Evolutionary conservation across 2,329 filamentous ascomycete genomes (phyloP).

Genomic region (Calycina marina): DNA sequence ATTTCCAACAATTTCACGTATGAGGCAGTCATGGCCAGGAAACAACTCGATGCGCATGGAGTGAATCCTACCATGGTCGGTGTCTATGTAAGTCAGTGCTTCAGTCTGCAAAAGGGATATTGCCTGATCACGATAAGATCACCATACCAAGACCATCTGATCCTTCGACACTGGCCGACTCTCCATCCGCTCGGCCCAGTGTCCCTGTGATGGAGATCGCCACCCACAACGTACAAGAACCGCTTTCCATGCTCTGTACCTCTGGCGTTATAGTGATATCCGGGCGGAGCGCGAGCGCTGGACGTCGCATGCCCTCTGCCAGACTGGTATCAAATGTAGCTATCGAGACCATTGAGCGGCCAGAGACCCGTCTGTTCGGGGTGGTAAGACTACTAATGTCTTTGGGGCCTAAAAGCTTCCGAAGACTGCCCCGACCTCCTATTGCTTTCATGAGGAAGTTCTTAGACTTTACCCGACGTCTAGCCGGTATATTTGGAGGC

Average conservation of each 20-base stretch:
- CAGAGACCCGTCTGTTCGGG: constrained; percentile 3
- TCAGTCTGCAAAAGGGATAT: background rate
- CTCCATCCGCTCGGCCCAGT: constrained; percentile 12
- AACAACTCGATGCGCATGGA: constrained; percentile 17
- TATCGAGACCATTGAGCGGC: constrained; percentile 3
- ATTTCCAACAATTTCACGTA: constrained; percentile 18
- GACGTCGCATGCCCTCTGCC: background rate
- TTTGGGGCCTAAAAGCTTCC: constrained; percentile 7
- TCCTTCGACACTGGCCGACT: background rate
- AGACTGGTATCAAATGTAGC: constrained; percentile 6
- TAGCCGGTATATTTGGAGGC: constrained; percentile 11
- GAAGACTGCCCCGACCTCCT: constrained; percentile 6
- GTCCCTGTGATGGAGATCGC: constrained; percentile 23
- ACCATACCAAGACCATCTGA: no score
- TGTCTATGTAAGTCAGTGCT: background rate
- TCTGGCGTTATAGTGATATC: constrained; percentile 21
- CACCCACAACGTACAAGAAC: constrained; percentile 21
- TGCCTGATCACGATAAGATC: no score
- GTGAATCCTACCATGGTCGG: constrained; percentile 16
- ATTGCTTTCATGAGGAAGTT: constrained; percentile 20
- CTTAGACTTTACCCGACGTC: constrained; percentile 18
- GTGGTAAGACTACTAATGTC: constrained; percentile 8
- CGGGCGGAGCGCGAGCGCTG: constrained; percentile 14
- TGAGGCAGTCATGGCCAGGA: constrained; percentile 13
- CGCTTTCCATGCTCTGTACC: constrained; percentile 17